Conservation (phyloP, 306 rosid species). For the Pterocarpus santalinus region DNA sequence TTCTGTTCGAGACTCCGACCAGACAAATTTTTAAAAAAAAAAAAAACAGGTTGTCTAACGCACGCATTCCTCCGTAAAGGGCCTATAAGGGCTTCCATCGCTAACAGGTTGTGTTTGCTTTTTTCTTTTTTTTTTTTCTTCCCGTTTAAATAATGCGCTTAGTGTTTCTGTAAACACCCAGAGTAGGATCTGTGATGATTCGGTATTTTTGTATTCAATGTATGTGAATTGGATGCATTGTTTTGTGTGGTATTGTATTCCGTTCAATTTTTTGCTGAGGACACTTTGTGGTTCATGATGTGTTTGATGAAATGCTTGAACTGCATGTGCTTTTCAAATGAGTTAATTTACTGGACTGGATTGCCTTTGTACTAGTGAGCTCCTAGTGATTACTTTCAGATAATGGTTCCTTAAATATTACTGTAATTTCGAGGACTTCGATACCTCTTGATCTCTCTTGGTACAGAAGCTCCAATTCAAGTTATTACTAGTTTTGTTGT, state of each 20-base stretch:
- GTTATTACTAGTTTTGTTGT: not conserved
- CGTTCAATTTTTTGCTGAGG: not conserved
- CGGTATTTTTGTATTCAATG: not conserved
- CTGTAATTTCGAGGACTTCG: not conserved
- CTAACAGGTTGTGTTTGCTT: too few relatives aligned
- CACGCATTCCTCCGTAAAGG: too few relatives aligned
- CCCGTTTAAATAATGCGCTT: too few relatives aligned
- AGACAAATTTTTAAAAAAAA: too few relatives aligned
- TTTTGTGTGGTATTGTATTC: not conserved
- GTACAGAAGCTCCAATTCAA: not conserved
- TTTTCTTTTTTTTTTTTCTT: too few relatives aligned
- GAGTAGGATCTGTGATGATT: not conserved
- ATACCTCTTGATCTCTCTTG: not conserved
- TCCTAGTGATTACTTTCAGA: not conserved
- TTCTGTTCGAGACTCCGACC: too few relatives aligned
- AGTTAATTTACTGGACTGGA: not conserved
- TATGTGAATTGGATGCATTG: not conserved
- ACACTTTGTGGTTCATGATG: not conserved
- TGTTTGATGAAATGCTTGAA: slow-evolving; percentile 31
- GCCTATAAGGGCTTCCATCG: too few relatives aligned
- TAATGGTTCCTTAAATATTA: not conserved
- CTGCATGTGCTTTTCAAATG: not conserved
- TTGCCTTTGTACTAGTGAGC: not conserved
- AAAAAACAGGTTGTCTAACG: too few relatives aligned
- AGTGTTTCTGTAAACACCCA: too few relatives aligned